Base-by-base conservation (phyloP, 129 eudicot species). In the Gnaphalium uliginosum region DNA sequence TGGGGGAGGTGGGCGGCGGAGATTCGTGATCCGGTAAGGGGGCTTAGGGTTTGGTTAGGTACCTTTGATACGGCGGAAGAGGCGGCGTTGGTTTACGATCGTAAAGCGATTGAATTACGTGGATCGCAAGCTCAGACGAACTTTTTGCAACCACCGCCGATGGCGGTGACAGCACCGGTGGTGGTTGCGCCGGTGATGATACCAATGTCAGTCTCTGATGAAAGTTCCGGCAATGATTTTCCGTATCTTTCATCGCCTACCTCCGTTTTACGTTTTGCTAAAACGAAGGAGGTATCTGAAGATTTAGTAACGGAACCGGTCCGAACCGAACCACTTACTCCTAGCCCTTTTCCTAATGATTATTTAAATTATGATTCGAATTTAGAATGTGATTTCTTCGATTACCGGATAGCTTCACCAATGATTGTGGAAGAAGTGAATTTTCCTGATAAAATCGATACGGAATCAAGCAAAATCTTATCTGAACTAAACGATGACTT, bases 1-100 rank as follows among this genome's bases (percentile, higher is more conserved):
- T 90, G 90, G 94, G 96, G 90, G 25, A 21, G 81, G 30, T 89
- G 82, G 80, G 81, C 95, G 61, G 95, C 96, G 35, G 91, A 86
- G 88, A 90, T 88, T 22, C 93, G 96, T 18, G 93, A 83, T 35
- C 92, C 89, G 27, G 22, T 17, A 41, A 78, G 59, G 43, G 43
- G 79, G 73, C 51, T 50, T 8, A 82, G 96, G 61, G 53, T 84
- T 4, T 90, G 96, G 93, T 35, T 90, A 58, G 96, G 96, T 13
- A 90, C 93, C 0, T 87, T 66, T 21, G 88, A 82, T 71, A 90
- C 96, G 30, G 93, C 91, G 2, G 93, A 88, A 65, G 91, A 88
- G 72, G 96, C 96, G 0, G 96, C 96, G 2, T 27, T 86, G 32
- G 93, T 76, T 57, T 90, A 90, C 59, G 93, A 90, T 70, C 81